Evolutionary conservation across 164 flowering plant genomes (phyloP), one percentile per base, ranked within the genome.

Genomic region (Amborella trichopoda): DNA sequence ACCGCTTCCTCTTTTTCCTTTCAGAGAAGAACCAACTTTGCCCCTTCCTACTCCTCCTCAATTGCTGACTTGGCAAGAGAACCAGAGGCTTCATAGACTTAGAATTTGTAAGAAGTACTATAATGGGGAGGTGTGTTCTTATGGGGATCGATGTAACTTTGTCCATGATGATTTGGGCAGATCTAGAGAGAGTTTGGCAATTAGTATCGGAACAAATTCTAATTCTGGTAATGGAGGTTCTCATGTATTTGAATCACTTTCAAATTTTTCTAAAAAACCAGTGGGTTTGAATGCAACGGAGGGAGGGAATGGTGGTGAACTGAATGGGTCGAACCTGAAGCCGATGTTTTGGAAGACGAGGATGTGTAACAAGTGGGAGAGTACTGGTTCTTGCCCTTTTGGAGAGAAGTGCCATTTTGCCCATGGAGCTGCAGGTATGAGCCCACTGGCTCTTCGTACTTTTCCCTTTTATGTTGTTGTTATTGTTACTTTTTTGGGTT

Each of bases 401-500:
- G 84, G 86, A 1, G 94, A 86, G 14, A 79, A 73, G 53, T 90
- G 95, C 40, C 84, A 83, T 58, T 86, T 74, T 67, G 97, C 97
- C 61, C 94, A 86, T 69, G 95, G 95, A 6, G 58, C 40, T 32
- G 63, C 83, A 67, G 95, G 97, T 90, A 80, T 60, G 20, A 16
- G 16, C 14, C 41, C n/a, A n/a, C n/a, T n/a, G n/a, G n/a, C n/a
- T n/a, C n/a, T n/a, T n/a, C n/a, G n/a, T n/a, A n/a, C n/a, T n/a
- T n/a, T n/a, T n/a, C n/a, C n/a, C n/a, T n/a, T n/a, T n/a, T n/a
- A n/a, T n/a, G n/a, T n/a, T n/a, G n/a, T n/a, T n/a, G n/a, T n/a
- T n/a, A n/a, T n/a, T n/a, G n/a, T n/a, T n/a, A n/a, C n/a, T n/a
- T n/a, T n/a, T n/a, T n/a, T n/a, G n/a, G n/a, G n/a, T n/a, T n/a